Evolutionary conservation across 495 filamentous ascomycete genomes (phyloP).

Genomic region (Penicillium turbatum): DNA sequence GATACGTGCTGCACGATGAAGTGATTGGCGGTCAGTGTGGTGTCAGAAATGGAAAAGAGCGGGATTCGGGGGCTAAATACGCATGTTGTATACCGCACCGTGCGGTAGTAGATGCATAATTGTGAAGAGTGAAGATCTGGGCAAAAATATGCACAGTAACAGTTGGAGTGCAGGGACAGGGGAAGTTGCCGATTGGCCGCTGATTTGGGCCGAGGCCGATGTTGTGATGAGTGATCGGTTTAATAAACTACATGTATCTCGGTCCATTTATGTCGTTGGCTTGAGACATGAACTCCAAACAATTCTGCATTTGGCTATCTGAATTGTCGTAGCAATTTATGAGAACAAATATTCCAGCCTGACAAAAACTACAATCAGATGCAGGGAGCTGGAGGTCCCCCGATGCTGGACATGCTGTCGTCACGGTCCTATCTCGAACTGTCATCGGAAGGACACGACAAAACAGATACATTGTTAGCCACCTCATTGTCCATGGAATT

Average conservation of each 20-base stretch:
- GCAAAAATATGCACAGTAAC: too few relatives aligned
- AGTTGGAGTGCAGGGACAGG: too few relatives aligned
- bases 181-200: not conserved
- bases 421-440: constrained; percentile 21
- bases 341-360: not conserved
- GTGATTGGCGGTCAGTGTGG: not conserved
- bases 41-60: not conserved
- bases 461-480: not conserved
- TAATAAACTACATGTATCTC: not conserved
- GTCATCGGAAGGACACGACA: not conserved
- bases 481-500: not conserved
- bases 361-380: not conserved
- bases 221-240: not conserved
- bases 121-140: too few relatives aligned
- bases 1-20: not conserved
- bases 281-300: not conserved
- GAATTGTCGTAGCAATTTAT: not conserved
- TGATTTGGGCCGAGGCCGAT: not conserved
- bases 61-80: too few relatives aligned
- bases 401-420: constrained; percentile 9
- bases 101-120: too few relatives aligned
- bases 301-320: not conserved
- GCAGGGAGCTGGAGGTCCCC: not conserved
- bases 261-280: not conserved
- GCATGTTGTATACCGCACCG: too few relatives aligned